These are phyloP conservation scores for Cytidiella melzeri DNA, from an alignment of 768 basidiomycete genomes.

Conservation along the genomic window DNA sequence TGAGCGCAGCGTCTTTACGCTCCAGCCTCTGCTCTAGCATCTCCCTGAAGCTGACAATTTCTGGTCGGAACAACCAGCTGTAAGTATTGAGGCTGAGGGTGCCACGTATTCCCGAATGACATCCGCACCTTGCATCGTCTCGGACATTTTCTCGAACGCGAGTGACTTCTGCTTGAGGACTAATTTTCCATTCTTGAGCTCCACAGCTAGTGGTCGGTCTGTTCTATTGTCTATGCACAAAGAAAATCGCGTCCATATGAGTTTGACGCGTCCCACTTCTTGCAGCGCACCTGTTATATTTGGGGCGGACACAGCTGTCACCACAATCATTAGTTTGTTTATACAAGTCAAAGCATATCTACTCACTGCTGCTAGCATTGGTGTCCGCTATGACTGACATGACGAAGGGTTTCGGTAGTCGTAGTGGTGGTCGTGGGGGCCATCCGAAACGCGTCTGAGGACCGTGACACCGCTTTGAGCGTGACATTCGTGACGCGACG, in stretches of 20 bases:
- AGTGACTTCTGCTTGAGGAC: slow-evolving; percentile 69
- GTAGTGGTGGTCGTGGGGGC: slow-evolving; percentile 8
- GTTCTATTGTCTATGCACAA: slow-evolving; percentile 31
- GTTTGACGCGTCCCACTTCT: background rate
- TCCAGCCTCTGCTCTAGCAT: slow-evolving; percentile 55
- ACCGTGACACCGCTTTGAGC: slow-evolving; percentile 29
- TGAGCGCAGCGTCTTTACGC: slow-evolving; percentile 43
- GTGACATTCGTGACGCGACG: slow-evolving; percentile 21
- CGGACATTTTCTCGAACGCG: slow-evolving; percentile 72
- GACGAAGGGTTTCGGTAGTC: background rate
- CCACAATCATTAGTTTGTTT: background rate
- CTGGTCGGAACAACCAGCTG: slow-evolving; percentile 27
- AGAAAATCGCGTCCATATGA: no score
- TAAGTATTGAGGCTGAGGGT: background rate
- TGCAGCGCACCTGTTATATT: slow-evolving; percentile 2
- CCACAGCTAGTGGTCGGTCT: slow-evolving; percentile 42
- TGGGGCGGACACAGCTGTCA: background rate
- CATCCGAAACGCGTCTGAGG: slow-evolving; percentile 12
- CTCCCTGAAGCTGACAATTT: slow-evolving; percentile 71
- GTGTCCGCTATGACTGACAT: slow-evolving; percentile 33
- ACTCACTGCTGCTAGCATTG: slow-evolving; percentile 31
- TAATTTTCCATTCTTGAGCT: slow-evolving; percentile 74
- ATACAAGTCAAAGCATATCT: background rate
- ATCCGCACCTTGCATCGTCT: slow-evolving; percentile 78
- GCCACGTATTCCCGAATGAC: slow-evolving; percentile 3